Evolutionary conservation across 768 basidiomycete species (phyloP).

Genomic region (Lyophyllum atratum): DNA sequence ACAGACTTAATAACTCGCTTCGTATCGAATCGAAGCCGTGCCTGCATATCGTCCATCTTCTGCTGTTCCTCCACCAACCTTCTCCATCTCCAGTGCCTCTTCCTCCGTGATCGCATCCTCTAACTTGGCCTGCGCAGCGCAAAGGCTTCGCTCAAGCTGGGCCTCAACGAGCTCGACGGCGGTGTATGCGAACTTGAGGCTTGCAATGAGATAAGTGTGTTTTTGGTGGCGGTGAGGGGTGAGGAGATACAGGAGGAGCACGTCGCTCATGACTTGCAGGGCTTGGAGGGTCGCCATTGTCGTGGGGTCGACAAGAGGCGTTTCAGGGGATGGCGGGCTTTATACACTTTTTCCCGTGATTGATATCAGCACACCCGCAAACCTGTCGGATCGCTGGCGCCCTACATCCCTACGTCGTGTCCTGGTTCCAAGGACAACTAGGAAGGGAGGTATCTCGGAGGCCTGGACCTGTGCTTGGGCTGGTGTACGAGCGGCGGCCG

Average conservation of each 20-base stretch:
- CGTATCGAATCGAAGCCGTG: slow-evolving; percentile 2
- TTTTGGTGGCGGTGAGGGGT: slow-evolving; percentile 5
- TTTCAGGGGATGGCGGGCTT: too few relatives aligned
- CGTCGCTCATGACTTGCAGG: slow-evolving; percentile 10
- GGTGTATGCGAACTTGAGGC: slow-evolving; percentile 17
- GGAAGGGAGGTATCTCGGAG: too few relatives aligned
- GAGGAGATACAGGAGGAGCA: slow-evolving; percentile 13
- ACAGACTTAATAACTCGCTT: background rate
- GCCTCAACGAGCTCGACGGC: slow-evolving; percentile 18
- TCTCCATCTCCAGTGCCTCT: slow-evolving; percentile 15
- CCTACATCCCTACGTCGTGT: too few relatives aligned
- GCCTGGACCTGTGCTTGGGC: too few relatives aligned
- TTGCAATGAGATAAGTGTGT: slow-evolving; percentile 12
- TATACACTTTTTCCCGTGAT: too few relatives aligned
- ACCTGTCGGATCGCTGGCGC: too few relatives aligned
- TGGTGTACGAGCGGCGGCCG: too few relatives aligned
- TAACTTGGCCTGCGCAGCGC: slow-evolving; percentile 11
- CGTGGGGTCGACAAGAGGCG: background rate
- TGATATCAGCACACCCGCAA: too few relatives aligned
- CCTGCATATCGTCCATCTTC: slow-evolving; percentile 18
- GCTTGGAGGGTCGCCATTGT: slow-evolving; percentile 10
- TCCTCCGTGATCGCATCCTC: slow-evolving; percentile 4
- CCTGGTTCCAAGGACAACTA: too few relatives aligned
- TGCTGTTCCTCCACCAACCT: slow-evolving; percentile 9
- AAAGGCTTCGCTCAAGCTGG: slow-evolving; percentile 12